Evolutionary conservation across 768 basidiomycete genomes (phyloP).

Genomic region (Kwoniella europaea): DNA sequence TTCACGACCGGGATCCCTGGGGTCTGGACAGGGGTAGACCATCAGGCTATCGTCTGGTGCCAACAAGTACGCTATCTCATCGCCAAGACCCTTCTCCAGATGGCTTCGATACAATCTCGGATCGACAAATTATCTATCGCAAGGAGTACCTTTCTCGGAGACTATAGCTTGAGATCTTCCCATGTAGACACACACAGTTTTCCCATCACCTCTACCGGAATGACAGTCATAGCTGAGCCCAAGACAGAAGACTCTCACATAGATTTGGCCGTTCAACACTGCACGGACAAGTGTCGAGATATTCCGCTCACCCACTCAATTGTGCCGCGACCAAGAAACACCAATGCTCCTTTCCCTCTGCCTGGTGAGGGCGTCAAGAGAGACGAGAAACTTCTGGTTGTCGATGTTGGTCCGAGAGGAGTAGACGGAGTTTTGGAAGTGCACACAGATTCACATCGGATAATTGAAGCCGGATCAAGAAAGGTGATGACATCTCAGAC

Average conservation of each 20-base stretch:
- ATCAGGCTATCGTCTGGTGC: slow-evolving; percentile 98
- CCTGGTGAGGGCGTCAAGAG: slow-evolving; percentile 44
- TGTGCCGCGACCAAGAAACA: slow-evolving; percentile 13
- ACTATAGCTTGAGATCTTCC: neutral
- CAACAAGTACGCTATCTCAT: slow-evolving; percentile 92
- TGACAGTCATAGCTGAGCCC: slow-evolving; percentile 17
- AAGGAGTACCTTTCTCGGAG: slow-evolving; percentile 7
- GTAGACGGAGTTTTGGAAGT: slow-evolving; percentile 7
- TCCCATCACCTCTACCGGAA: slow-evolving; percentile 5
- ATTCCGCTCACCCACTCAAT: neutral
- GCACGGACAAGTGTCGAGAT: slow-evolving; percentile 2
- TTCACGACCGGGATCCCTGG: slow-evolving; percentile 88
- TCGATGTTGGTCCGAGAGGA: slow-evolving; percentile 4
- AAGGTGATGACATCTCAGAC: neutral
- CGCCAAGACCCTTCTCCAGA: slow-evolving; percentile 76
- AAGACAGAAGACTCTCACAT: neutral
- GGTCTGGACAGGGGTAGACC: slow-evolving; percentile 94
- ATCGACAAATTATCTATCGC: slow-evolving; percentile 11
- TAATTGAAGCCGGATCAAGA: neutral
- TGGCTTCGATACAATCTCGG: slow-evolving; percentile 13
- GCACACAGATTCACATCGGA: neutral
- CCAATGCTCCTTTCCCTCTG: slow-evolving; percentile 36
- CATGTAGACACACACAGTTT: neutral
- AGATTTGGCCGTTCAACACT: neutral
- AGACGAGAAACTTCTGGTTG: slow-evolving; percentile 26